Evolutionary conservation across 768 basidiomycete species (phyloP), one percentile per base, ranked within the genome.

Genomic region (Termitomyces sp.): DNA sequence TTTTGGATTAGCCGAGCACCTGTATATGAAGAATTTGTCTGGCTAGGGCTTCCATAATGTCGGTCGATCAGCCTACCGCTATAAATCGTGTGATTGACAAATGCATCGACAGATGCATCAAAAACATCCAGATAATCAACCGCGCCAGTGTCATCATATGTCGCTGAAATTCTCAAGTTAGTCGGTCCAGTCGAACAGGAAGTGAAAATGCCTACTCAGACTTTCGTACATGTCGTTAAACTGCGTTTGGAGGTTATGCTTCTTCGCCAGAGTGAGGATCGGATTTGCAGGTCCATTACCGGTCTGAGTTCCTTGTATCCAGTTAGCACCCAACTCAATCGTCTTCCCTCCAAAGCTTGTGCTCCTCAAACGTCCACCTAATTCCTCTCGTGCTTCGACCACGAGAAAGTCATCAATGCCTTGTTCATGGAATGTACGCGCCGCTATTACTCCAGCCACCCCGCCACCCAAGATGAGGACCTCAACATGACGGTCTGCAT

Each of bases 391-490:
- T 1, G 78, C 87, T 55, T 89, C 87, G 22, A 89, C 64, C 47
- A 89, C 75, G 54, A 85, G 66, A 64, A 85, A 86, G 63, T 85
- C 75, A 18, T 77, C 60, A 58, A 87, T 76, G 8, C 82, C 83
- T 27, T 76, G 70, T 43, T 78, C 68, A 45, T 85, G 76, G 8
- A 87, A 73, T 0, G 84, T 81, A 30, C 82, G 79, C 13, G 88
- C 87, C 10, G 86, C 85, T 36, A 84, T 84, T 20, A 88, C 72
- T 10, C 87, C 87, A 5, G 87, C 71, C 40, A 88, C 79, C 9
- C 87, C 87, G 33, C 84, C 86, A 5, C 87, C 87, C 26, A 88
- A 76, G 52, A 88, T 82, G 40, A 88, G 77, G 14, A 86, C 79
- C 8, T 66, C 74, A 12, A 57, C 32, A 55, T 69, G 55, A 13